A percentile compares a stretch with the other conserved stretches of the same genome.
These are phyloP conservation scores for Claviceps fusiformis DNA, from an alignment of 2,329 filamentous ascomycete genomes.

Conservation along the genomic window DNA sequence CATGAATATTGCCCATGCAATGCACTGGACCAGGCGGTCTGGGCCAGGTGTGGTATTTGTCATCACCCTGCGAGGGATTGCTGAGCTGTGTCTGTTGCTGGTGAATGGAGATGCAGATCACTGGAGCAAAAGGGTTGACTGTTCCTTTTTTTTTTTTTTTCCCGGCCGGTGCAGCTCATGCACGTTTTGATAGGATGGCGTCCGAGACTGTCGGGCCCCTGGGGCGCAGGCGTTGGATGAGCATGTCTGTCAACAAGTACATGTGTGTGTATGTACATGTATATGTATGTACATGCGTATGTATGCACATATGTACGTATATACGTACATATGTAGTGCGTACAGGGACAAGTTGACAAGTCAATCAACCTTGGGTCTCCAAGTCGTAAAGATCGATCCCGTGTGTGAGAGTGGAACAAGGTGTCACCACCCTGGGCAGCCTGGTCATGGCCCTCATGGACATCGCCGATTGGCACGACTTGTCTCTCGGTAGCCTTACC, in stretches of 20 bases:
- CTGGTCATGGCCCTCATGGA: neutral
- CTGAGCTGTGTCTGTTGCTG: neutral
- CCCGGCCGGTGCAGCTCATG: neutral
- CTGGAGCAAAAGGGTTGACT: neutral
- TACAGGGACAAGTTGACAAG: too few species aligned
- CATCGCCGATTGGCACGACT: neutral
- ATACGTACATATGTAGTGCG: too few species aligned
- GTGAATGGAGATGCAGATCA: neutral
- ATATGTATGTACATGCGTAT: too few species aligned
- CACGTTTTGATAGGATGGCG: neutral
- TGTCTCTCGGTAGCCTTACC: slow-evolving; percentile 5
- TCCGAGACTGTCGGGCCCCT: neutral
- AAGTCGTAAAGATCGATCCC: neutral
- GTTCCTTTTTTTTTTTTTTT: neutral
- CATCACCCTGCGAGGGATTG: neutral
- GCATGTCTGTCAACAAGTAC: neutral
- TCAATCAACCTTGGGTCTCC: neutral
- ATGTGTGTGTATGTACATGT: too few species aligned
- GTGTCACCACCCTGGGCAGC: neutral
- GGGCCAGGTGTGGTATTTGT: neutral
- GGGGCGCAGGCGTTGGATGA: neutral
- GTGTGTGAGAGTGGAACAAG: neutral
- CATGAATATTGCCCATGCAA: neutral
- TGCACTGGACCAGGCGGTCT: neutral
- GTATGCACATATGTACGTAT: too few species aligned